Base-by-base conservation (phyloP, 176 grass and related monocot genomes). In the Cenchrus fungigraminus region DNA sequence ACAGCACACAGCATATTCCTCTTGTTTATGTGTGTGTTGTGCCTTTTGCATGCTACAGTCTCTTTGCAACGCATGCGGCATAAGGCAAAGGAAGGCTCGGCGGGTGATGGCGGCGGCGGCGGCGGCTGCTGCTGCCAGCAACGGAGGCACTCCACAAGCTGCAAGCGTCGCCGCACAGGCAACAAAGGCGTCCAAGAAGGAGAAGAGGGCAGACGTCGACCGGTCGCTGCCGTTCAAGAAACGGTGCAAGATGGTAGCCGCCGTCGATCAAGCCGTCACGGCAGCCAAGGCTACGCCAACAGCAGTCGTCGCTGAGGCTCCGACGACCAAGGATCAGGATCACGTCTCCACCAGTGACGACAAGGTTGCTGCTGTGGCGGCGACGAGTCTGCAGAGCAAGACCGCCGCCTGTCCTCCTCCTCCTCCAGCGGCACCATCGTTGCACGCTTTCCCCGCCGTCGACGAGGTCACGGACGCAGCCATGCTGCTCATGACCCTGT, bases 1-100 rank as follows among this genome's bases (percentile, higher is more conserved):
- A 56, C 44, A 16, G 52, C 3, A 20, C 52, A 66, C 71, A 60
- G 14, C 66, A 32, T 66, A 51, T 66, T 42, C 71, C 20, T 44
- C 43, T n/a, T 86, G 60, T 76, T 45, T 76, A 32, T 58, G 37
- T 51, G 19, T 54, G 19, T 55, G 20, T 34, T 40, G 11, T 74
- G 72, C 49, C 20, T 64, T 47, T 60, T 76, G 68, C 65, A 71
- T 79, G 80, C 61, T 92, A 86, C 93, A 99, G 97, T 99, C 97
- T 40, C 97, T 99, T 58, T 99, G 97, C 78, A 99, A 99, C 74
- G 97, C 97, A 44, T 99, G 97, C 6, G 97, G 97, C 52, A 99
- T 99, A 80, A 85, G 97, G 65, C 97, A 99, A 88, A 91, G 97
- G 93, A 99, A 99, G 84, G 97, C 93, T 3, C 78, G 97, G 62